Evolutionary conservation across 2,329 filamentous ascomycete species (phyloP).

Genomic region (Xylaria sp.): DNA sequence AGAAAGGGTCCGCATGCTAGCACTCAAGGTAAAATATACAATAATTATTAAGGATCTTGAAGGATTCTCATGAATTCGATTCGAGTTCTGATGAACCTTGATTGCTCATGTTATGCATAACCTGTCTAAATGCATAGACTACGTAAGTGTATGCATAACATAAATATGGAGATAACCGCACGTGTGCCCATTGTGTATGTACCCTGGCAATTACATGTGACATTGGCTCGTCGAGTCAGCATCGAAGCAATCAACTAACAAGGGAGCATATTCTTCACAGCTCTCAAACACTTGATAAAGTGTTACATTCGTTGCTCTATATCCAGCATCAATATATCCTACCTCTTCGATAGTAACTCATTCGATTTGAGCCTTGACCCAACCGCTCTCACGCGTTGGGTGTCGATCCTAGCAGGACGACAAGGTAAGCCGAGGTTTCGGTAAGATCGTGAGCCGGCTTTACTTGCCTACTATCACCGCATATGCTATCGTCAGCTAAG

Average conservation of each 20-base stretch:
- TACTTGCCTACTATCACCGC: background rate
- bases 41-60: too few relatives aligned
- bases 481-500: background rate
- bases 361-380: background rate
- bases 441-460: background rate
- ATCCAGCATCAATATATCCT: background rate
- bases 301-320: background rate
- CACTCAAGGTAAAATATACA: background rate
- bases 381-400: background rate
- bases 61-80: too few relatives aligned
- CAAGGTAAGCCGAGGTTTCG: slow-evolving; percentile 11
- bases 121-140: too few relatives aligned
- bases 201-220: too few relatives aligned
- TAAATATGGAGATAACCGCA: too few relatives aligned
- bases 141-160: too few relatives aligned
- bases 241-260: background rate
- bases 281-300: background rate
- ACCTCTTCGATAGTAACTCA: background rate
- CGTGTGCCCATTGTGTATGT: too few relatives aligned
- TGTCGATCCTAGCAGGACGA: background rate
- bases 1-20: background rate
- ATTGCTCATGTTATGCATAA: too few relatives aligned
- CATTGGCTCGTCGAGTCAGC: background rate
- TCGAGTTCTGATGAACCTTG: too few relatives aligned
- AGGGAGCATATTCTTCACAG: background rate